Evolutionary conservation across 2,329 filamentous ascomycete species (phyloP).

Genomic region (Geosmithia putterillii): DNA sequence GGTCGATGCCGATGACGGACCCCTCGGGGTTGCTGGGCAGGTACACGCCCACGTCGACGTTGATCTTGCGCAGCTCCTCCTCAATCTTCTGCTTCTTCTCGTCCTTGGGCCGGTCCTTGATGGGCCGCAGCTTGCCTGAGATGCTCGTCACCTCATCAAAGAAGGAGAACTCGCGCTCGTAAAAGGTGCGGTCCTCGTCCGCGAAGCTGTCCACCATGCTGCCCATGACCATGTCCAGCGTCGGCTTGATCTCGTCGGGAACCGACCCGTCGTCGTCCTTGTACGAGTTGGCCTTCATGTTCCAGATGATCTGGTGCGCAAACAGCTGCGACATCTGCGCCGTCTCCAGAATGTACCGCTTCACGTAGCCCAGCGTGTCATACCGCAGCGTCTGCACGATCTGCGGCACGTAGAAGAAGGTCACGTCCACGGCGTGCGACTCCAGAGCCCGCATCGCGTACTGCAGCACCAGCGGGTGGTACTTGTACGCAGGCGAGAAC

Average conservation of each 20-base stretch:
- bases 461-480: conserved; percentile 87
- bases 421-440: conserved; percentile 89
- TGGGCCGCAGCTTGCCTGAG: conserved; percentile 88
- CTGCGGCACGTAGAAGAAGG: conserved; percentile 98
- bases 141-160: conserved; percentile 94
- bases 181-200: conserved; percentile 67
- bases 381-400: conserved; percentile 93
- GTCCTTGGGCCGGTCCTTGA: conserved; percentile 82
- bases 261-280: conserved; percentile 90
- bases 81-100: conserved; percentile 99
- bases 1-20: conserved; percentile 93
- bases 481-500: conserved; percentile 81
- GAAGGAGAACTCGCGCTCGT: conserved; percentile 92
- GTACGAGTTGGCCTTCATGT: conserved; percentile 98
- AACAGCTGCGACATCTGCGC: conserved; percentile 97
- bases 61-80: conserved; percentile 92
- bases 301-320: conserved; percentile 99
- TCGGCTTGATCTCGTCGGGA: conserved; percentile 87
- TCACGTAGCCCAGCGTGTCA: conserved; percentile 85
- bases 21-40: conserved; percentile 94
- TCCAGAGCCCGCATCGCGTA: conserved; percentile 94
- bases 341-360: conserved; percentile 92
- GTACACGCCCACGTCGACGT: conserved; percentile 94
- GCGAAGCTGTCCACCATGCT: conserved; percentile 78
- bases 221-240: conserved; percentile 78